These are phyloP conservation scores for Teratosphaeriaceae sp. DNA, from an alignment of 2,329 filamentous ascomycete genomes.

Conservation along the genomic window DNA sequence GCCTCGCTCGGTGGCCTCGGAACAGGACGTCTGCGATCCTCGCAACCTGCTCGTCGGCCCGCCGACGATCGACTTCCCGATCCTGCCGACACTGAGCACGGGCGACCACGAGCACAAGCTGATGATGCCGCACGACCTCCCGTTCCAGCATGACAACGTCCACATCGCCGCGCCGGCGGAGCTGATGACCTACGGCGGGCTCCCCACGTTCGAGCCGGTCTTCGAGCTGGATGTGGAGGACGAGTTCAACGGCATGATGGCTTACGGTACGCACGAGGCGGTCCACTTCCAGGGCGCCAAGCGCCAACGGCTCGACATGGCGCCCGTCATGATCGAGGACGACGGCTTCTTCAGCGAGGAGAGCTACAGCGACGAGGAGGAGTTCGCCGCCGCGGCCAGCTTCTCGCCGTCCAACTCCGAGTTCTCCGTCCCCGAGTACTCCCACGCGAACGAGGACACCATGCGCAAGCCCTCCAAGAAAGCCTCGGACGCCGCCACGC, in stretches of 20 bases:
- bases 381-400: conserved; percentile 55
- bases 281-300: conserved; percentile 58
- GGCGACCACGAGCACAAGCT: conserved; percentile 42
- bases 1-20: conserved; percentile 60
- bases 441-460: conserved; percentile 20
- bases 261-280: conserved; percentile 56
- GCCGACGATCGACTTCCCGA: conserved; percentile 55
- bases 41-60: conserved; percentile 73
- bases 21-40: conserved; percentile 75
- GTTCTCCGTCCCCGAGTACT: conserved; percentile 30
- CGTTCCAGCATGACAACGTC: conserved; percentile 20
- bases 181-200: conserved; percentile 49
- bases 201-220: conserved; percentile 75
- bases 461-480: conserved; percentile 26
- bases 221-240: conserved; percentile 89
- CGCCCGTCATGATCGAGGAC: conserved; percentile 54
- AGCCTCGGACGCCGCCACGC: conserved; percentile 37
- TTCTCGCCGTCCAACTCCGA: conserved; percentile 56
- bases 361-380: conserved; percentile 70
- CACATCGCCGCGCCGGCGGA: conserved; percentile 35
- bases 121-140: conserved; percentile 17
- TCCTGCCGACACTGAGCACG: conserved; percentile 55
- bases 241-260: conserved; percentile 71
- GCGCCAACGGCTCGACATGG: conserved; percentile 60
- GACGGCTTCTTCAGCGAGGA: conserved; percentile 71